Evolutionary conservation across 2,329 filamentous ascomycete species (phyloP), one percentile per base, ranked within the genome.

Genomic region (Alternaria hordeiaustralica): DNA sequence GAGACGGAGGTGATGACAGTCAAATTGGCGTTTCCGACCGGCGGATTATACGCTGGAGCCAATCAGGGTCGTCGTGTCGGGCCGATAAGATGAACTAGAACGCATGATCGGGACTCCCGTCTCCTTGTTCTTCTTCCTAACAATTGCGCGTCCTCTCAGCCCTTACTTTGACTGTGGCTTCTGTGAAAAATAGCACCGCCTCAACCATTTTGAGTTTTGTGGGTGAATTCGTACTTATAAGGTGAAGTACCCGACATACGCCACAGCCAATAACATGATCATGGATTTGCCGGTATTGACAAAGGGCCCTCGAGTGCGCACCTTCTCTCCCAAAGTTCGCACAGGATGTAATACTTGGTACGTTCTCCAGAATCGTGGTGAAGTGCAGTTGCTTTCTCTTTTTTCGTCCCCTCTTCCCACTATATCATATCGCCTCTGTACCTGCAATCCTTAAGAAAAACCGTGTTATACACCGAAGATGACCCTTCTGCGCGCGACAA

Each of bases 291-390:
- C 49, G 10, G 47, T 44, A 26, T 49, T 21, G 25, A 21, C 47
- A 23, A 59, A 59, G n/a, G 25, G 30, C 18, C 20, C 47, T 59
- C 57, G 57, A 59, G 57, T 59, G 26, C 57, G 57, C 30, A 41
- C 57, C 23, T 59, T 59, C 26, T 59, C 57, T 10, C 57, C 44
- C 33, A 64, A 64, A 36, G 56, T 56, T 20, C 61, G 61, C 44
- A 64, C 61, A n/a, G 61, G 61, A 36, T 64, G 61, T 60, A 60
- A 60, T 20, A 64, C 61, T 5, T 64, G 61, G 61, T 64, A 64
- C 44, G 50, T 59, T 54, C 33, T 54, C 47, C 36, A 44, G 6
- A 13, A 15, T 12, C 23, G 33, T 26, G 18, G 23, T 23, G 20
- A n/a, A 44, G 9, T 25, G 23, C 36, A 41, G 36, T n/a, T 41